phyloP scores from a whole-genome alignment of 257 asterid species.

The Striga asiatica region DNA sequence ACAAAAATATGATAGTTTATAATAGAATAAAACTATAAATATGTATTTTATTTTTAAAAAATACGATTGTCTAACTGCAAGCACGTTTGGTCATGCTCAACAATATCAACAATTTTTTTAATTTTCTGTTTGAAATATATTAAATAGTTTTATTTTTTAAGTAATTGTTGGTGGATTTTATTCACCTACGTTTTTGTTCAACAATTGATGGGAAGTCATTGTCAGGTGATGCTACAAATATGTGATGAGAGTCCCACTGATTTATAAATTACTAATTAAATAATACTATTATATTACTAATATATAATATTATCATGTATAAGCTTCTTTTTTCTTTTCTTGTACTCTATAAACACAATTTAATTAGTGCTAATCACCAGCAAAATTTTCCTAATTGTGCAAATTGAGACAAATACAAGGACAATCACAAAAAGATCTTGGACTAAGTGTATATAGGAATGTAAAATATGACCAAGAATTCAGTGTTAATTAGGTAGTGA shows the following conservation, averaged over 20 bases:
- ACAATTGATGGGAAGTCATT: not conserved
- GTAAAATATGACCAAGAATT: too few relatives aligned
- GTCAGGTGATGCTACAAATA: not conserved
- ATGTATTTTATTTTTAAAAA: too few relatives aligned
- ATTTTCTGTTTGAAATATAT: too few relatives aligned
- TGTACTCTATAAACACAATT: not conserved
- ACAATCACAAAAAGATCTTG: not conserved
- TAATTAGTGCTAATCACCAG: not conserved
- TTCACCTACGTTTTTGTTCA: not conserved
- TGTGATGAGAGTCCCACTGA: not conserved
- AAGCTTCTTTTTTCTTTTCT: not conserved
- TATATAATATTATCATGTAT: not conserved
- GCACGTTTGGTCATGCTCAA: too few relatives aligned
- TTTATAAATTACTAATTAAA: not conserved
- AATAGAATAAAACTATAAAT: too few relatives aligned
- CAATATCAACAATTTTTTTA: too few relatives aligned
- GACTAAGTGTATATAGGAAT: not conserved
- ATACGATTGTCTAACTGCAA: not conserved
- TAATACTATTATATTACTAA: not conserved
- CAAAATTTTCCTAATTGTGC: too few relatives aligned
- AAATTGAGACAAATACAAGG: not conserved
- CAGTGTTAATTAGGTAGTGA: too few relatives aligned
- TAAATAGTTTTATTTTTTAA: too few relatives aligned
- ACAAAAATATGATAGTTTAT: too few relatives aligned
- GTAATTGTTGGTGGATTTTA: not conserved